phyloP scores from a whole-genome alignment of 176 grass and related monocot genomes.

The Phragmites australis region DNA sequence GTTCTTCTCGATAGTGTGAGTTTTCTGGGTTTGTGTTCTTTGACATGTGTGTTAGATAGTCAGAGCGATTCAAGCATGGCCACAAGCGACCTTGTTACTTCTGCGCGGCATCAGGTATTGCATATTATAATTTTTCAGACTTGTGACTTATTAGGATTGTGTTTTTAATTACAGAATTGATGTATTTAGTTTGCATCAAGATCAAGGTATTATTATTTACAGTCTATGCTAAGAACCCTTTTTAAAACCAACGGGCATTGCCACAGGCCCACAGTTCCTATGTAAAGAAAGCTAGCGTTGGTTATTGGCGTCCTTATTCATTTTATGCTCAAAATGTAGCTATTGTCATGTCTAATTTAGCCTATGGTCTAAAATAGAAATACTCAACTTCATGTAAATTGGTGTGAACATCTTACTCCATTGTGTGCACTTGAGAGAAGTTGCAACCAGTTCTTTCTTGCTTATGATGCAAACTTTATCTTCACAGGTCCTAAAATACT shows the following conservation, averaged over 20 bases:
- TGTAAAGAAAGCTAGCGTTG: not conserved
- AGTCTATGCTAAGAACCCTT: not conserved
- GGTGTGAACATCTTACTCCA: conserved; percentile 9
- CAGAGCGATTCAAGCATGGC: conserved; percentile 86
- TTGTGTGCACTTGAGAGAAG: conserved; percentile 1
- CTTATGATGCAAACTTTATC: conserved; percentile 38
- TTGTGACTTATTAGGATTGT: not conserved
- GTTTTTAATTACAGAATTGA: not conserved
- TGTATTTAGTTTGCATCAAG: not conserved
- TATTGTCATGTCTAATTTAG: not conserved
- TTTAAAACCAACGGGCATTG: not conserved
- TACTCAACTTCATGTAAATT: not conserved
- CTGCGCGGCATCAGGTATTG: conserved; percentile 69
- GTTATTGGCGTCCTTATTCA: not conserved
- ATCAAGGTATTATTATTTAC: not conserved
- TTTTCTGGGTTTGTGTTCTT: conserved; percentile 37
- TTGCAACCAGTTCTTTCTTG: conserved; percentile 29
- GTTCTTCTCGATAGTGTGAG: not conserved
- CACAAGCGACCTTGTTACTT: conserved; percentile 53
- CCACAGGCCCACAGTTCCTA: not conserved
- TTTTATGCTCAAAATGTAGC: not conserved
- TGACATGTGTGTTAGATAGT: conserved; percentile 69
- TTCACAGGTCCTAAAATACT: conserved; percentile 83
- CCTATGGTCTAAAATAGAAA: not conserved
- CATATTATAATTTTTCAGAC: not conserved